Percentiles rank a stretch among this genome's conserved stretches.
Evolutionary conservation across 2,329 filamentous ascomycete species (phyloP).

Genomic region (Proliferodiscus dingleyae): DNA sequence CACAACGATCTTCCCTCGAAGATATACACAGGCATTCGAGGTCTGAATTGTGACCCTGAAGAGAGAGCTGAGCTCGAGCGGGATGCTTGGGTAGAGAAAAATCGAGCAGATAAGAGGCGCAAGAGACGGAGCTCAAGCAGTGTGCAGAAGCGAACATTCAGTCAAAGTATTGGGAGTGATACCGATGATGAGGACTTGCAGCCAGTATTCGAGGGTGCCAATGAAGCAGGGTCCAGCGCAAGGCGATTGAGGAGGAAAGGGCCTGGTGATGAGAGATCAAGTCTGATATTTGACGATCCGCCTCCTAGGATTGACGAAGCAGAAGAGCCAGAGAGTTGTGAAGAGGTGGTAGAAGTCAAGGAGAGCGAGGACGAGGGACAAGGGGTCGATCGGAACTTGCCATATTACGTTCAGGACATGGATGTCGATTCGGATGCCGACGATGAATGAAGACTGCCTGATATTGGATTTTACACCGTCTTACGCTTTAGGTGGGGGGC

Average conservation of each 20-base stretch:
- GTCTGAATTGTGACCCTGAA: conserved; percentile 22
- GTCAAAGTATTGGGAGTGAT: conserved; percentile 31
- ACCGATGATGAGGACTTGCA: conserved; percentile 33
- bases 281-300: conserved; percentile 32
- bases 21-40: conserved; percentile 16
- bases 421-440: conserved; percentile 26
- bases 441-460: conserved; percentile 8
- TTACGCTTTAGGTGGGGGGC: too few relatives aligned
- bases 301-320: conserved; percentile 31
- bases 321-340: conserved; percentile 31
- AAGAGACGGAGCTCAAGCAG: conserved; percentile 28
- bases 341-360: conserved; percentile 26
- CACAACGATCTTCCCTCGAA: conserved; percentile 21
- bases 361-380: conserved; percentile 17
- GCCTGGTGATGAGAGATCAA: conserved; percentile 23
- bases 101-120: conserved; percentile 23
- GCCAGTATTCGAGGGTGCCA: conserved; percentile 26
- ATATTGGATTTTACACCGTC: conserved; percentile 6
- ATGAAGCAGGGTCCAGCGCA: conserved; percentile 30
- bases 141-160: conserved; percentile 29
- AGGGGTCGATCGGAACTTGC: conserved; percentile 21
- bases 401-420: conserved; percentile 30
- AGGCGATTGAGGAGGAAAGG: conserved; percentile 30
- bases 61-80: conserved; percentile 13
- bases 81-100: conserved; percentile 23